A percentile compares a stretch with the other conserved stretches of the same genome.
Evolutionary conservation across 2,329 filamentous ascomycete species (phyloP).

Genomic region (Ceratocystis ficicola): DNA sequence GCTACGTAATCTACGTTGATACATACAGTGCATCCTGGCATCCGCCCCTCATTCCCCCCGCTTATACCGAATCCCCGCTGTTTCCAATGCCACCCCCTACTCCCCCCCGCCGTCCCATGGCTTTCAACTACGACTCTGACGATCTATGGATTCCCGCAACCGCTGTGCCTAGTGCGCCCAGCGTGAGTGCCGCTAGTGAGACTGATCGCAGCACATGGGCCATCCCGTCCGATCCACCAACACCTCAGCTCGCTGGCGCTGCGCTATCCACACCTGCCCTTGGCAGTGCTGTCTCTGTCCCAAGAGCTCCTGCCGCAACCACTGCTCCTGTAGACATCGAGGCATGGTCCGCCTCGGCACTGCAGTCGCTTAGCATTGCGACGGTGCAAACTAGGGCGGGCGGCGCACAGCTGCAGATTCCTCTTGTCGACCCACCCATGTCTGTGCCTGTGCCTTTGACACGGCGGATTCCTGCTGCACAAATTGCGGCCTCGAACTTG

Average conservation of each 20-base stretch:
- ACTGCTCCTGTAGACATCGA: constrained; percentile 43
- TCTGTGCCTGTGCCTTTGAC: background rate
- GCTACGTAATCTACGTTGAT: too few species aligned
- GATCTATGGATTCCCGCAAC: constrained; percentile 12
- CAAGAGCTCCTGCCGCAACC: background rate
- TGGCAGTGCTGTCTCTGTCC: too few species aligned
- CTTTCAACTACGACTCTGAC: constrained; percentile 14
- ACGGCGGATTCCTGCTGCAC: constrained; percentile 4
- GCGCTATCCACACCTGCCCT: background rate
- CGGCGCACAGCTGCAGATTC: constrained; percentile 57
- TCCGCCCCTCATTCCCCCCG: background rate
- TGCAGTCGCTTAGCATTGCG: constrained; percentile 44
- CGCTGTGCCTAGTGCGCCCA: background rate
- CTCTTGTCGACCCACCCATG: constrained; percentile 49
- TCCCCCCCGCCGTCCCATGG: background rate
- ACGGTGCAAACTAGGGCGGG: constrained; percentile 41
- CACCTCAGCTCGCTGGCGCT: constrained; percentile 9
- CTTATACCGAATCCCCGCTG: too few species aligned
- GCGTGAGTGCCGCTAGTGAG: constrained; percentile 4
- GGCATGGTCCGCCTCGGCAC: constrained; percentile 51
- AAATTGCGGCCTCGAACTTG: constrained; percentile 6
- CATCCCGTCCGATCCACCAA: constrained; percentile 20
- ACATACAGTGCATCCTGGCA: background rate
- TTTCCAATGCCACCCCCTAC: background rate
- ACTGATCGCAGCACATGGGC: constrained; percentile 17